phyloP scores from a whole-genome alignment of 2,329 filamentous ascomycete genomes.

The Furcasterigmium furcatum region DNA sequence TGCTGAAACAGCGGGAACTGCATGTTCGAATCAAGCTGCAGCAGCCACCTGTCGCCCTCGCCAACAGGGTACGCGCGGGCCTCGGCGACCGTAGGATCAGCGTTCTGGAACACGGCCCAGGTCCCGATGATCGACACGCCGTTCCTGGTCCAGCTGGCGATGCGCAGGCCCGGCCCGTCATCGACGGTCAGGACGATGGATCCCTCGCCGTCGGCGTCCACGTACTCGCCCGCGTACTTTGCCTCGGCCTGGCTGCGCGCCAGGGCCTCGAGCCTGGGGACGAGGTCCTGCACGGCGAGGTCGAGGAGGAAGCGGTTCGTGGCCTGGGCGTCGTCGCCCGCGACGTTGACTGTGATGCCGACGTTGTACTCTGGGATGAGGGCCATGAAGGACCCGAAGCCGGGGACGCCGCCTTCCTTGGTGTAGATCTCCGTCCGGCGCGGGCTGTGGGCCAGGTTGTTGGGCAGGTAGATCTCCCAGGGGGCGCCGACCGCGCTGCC shows the following conservation, averaged over 20 bases:
- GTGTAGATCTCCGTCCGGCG: slow-evolving; percentile 27
- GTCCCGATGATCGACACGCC: slow-evolving; percentile 8
- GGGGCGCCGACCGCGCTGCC: slow-evolving; percentile 29
- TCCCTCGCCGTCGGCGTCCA: slow-evolving; percentile 25
- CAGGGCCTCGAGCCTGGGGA: slow-evolving; percentile 39
- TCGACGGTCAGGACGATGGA: slow-evolving; percentile 28
- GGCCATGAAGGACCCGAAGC: slow-evolving; percentile 26
- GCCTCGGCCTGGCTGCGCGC: slow-evolving; percentile 29
- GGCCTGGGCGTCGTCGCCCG: too few relatives aligned
- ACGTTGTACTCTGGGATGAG: slow-evolving; percentile 30
- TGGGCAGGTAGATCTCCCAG: slow-evolving; percentile 28
- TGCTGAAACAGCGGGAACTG: too few relatives aligned
- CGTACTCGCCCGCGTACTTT: slow-evolving; percentile 33
- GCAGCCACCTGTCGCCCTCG: neutral
- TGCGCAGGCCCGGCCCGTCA: slow-evolving; percentile 32
- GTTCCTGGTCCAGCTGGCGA: slow-evolving; percentile 34
- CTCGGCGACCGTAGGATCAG: neutral
- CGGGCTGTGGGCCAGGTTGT: slow-evolving; percentile 22
- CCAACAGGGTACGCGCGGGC: neutral
- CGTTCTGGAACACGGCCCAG: neutral
- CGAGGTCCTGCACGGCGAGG: slow-evolving; percentile 23
- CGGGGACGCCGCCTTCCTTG: slow-evolving; percentile 25
- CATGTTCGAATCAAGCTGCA: too few relatives aligned
- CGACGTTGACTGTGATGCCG: slow-evolving; percentile 32
- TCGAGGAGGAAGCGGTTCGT: slow-evolving; percentile 18